These are phyloP conservation scores for Hymenoscyphus fraxineus DNA, from an alignment of 2,329 filamentous ascomycete genomes.

Conservation along the genomic window DNA sequence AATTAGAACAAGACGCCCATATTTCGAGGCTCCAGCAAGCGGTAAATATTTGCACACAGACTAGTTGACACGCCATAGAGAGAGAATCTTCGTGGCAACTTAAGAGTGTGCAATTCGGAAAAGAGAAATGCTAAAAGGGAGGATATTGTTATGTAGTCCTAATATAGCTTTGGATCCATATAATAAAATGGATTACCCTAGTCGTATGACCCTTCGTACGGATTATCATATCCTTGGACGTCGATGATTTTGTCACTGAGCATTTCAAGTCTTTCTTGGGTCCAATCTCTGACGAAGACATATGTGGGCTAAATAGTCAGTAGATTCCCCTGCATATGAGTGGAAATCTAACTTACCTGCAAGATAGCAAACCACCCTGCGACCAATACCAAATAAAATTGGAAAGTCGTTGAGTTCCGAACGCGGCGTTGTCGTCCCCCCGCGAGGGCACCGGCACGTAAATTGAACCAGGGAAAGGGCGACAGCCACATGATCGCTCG, in stretches of 20 bases:
- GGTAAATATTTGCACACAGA: conserved; percentile 81
- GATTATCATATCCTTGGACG: conserved; percentile 58
- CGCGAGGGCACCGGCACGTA: conserved; percentile 59
- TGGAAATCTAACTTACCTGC: conserved; percentile 51
- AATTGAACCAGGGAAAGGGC: conserved; percentile 73
- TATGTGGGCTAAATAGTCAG: conserved; percentile 61
- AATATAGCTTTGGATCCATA: no score
- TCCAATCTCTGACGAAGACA: conserved; percentile 74
- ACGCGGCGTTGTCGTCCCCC: conserved; percentile 65
- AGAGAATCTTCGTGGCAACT: conserved; percentile 77
- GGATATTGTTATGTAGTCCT: background rate
- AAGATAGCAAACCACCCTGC: conserved; percentile 79
- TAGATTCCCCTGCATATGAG: no score
- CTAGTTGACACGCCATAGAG: conserved; percentile 89
- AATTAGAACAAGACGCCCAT: conserved; percentile 37
- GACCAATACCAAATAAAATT: conserved; percentile 72
- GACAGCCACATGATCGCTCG: conserved; percentile 74
- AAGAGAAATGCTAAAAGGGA: background rate
- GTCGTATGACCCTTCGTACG: background rate
- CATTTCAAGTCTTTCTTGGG: conserved; percentile 66
- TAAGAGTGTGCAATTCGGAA: conserved; percentile 74
- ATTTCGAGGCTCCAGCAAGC: conserved; percentile 36
- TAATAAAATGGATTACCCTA: no score
- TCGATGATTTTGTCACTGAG: conserved; percentile 80
- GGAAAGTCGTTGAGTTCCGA: conserved; percentile 51